Evolutionary conservation across 805 yeast species (phyloP).

Genomic region (Myxozyma udenii): DNA sequence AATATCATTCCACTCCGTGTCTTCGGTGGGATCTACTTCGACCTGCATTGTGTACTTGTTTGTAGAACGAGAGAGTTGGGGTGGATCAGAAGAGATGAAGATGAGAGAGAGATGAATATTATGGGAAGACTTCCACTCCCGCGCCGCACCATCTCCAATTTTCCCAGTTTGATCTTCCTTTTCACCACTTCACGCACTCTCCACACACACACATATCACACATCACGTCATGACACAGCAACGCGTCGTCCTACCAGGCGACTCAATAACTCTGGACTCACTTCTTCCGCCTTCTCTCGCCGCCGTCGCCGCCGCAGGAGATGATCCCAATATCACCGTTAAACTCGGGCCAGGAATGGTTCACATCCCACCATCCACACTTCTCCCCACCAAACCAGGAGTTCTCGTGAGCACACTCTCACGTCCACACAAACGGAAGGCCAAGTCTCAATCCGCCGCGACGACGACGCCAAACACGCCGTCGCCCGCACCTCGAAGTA

Average conservation of each 20-base stretch:
- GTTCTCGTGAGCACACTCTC: too few relatives aligned
- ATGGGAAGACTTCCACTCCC: background rate
- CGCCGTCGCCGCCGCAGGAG: too few relatives aligned
- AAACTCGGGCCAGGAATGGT: conserved; percentile 25
- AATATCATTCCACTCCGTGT: conserved; percentile 96
- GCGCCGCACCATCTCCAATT: background rate
- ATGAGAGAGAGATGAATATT: background rate
- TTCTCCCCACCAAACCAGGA: conserved; percentile 10
- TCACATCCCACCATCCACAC: conserved; percentile 19
- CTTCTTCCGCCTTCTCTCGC: background rate
- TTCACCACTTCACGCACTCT: background rate
- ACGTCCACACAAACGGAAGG: background rate
- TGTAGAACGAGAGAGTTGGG: background rate
- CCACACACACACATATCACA: too few relatives aligned
- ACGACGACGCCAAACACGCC: conserved; percentile 9
- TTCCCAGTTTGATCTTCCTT: too few relatives aligned
- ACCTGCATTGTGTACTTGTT: conserved; percentile 18
- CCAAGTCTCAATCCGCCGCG: conserved; percentile 8
- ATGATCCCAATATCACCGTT: too few relatives aligned
- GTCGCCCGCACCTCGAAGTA: background rate
- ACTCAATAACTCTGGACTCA: conserved; percentile 11
- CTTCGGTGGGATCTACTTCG: conserved; percentile 79
- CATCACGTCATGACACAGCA: too few relatives aligned
- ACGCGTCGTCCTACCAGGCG: conserved; percentile 22
- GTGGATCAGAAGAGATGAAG: too few relatives aligned